Conservation (phyloP, 345 rosid genomes). For the Acer yangbiense region DNA sequence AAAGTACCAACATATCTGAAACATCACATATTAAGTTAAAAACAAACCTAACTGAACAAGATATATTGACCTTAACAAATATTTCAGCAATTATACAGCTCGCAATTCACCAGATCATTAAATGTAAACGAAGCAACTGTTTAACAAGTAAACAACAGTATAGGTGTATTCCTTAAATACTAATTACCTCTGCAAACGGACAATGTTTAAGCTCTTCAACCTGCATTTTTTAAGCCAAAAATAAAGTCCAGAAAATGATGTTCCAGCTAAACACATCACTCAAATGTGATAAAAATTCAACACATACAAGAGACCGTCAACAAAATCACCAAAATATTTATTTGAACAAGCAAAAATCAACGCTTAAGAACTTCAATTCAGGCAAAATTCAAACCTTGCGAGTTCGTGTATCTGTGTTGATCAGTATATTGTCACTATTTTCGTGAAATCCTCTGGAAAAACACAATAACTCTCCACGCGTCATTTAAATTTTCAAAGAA, state of each 20-base stretch:
- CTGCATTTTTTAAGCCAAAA: slow-evolving; percentile 39
- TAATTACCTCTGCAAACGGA: slow-evolving; percentile 79
- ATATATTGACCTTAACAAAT: not conserved
- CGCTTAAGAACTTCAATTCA: not conserved
- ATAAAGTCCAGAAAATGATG: not conserved
- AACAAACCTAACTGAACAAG: not conserved
- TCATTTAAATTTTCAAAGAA: not conserved
- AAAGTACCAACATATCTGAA: slow-evolving; percentile 85
- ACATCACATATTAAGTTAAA: not conserved
- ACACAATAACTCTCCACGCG: slow-evolving; percentile 9
- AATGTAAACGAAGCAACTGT: not conserved
- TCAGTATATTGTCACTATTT: slow-evolving; percentile 53
- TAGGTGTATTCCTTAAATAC: not conserved
- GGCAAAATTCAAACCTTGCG: slow-evolving; percentile 49
- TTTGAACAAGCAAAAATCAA: not conserved
- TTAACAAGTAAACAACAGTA: not conserved
- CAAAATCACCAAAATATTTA: not conserved
- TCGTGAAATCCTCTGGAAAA: slow-evolving; percentile 77
- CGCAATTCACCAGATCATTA: not conserved
- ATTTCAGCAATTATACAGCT: not conserved
- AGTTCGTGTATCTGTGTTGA: slow-evolving; percentile 69
- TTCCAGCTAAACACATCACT: not conserved
- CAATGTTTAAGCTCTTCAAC: slow-evolving; percentile 80
- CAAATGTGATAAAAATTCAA: not conserved
- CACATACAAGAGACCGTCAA: not conserved